Evolutionary conservation across 2,329 filamentous ascomycete species (phyloP), one percentile per base, ranked within the genome.

Genomic region (Aureobasidium sp.): DNA sequence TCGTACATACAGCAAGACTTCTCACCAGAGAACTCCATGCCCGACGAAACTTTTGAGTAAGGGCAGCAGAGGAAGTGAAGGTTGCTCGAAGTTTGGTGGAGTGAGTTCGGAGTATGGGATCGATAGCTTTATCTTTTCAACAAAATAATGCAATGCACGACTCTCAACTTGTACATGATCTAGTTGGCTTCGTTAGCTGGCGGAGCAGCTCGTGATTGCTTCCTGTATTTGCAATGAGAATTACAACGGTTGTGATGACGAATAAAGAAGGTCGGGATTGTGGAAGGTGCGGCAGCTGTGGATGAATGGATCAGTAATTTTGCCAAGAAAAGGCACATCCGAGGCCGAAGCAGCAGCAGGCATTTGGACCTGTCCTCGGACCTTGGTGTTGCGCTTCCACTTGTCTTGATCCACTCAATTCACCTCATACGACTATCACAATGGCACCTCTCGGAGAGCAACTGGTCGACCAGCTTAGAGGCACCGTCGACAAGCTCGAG

Each of bases 381-480:
- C 25, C 52, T 36, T 56, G 25, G 25, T 34, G 29, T 37, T 47
- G 41, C 55, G 27, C 55, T 36, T 47, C 2, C 55, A 27, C 29
- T 37, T 47, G 41, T 25, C 42, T 42, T 37, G 31, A 39, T 36
- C 58, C 9, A 48, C 36, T 44, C 58, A 44, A 41, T 51, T 39
- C 61, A 41, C 52, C 47, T 61, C 48, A 34, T 52, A 56, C 31
- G n/a, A 52, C 39, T 49, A 25, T 60, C 58, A 82, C 77, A 82
- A 97, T 97, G 92, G 89, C 91, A 77, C 89, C 90, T 74, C 87
- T 93, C 78, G 87, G 89, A 75, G 89, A 94, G 74, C 86, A 91
- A 75, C 76, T 78, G 67, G 85, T 96, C 74, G 86, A 91, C 76
- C 84, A 87, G 78, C 85, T 97, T 72, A 91, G 92, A 80, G 85